phyloP scores from a whole-genome alignment of 345 rosid genomes.

The Hibiscus syriacus region DNA sequence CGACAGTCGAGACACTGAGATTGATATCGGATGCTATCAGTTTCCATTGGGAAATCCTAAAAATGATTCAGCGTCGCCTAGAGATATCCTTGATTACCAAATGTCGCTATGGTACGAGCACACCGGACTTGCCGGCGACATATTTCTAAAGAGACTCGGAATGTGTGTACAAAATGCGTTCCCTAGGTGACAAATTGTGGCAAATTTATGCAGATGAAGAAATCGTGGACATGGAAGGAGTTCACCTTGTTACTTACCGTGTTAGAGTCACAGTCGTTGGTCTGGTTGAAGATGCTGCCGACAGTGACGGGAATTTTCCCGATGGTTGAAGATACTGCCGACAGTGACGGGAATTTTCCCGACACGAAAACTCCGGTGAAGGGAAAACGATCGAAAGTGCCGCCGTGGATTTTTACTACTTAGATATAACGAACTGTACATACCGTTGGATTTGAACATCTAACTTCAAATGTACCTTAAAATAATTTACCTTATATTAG shows the following conservation, averaged over 20 bases:
- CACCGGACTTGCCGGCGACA: slow-evolving; percentile 35
- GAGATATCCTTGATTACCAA: slow-evolving; percentile 42
- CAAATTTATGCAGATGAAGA: slow-evolving; percentile 53
- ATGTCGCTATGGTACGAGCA: slow-evolving; percentile 78
- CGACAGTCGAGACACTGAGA: slow-evolving; percentile 77
- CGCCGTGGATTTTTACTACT: slow-evolving; percentile 60
- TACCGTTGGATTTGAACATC: background rate
- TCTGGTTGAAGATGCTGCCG: too few relatives aligned
- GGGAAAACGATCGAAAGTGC: slow-evolving; percentile 61
- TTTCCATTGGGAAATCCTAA: background rate
- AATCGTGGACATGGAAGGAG: slow-evolving; percentile 63
- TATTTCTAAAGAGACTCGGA: slow-evolving; percentile 34
- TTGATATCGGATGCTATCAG: slow-evolving; percentile 76
- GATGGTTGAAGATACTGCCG: slow-evolving; percentile 37
- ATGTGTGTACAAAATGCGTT: slow-evolving; percentile 43
- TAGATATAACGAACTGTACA: slow-evolving; percentile 12
- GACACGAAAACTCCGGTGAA: slow-evolving; percentile 61
- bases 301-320: too few relatives aligned
- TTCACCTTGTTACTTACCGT: slow-evolving; percentile 64
- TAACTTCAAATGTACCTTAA: background rate
- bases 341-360: slow-evolving; percentile 48
- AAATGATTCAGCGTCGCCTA: background rate
- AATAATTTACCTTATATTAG: background rate
- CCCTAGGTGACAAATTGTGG: slow-evolving; percentile 67
- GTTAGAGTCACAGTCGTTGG: slow-evolving; percentile 50